Percentiles rank a stretch among this genome's conserved stretches.
Conservation (phyloP, 306 rosid species). For the Corylus avellana region DNA sequence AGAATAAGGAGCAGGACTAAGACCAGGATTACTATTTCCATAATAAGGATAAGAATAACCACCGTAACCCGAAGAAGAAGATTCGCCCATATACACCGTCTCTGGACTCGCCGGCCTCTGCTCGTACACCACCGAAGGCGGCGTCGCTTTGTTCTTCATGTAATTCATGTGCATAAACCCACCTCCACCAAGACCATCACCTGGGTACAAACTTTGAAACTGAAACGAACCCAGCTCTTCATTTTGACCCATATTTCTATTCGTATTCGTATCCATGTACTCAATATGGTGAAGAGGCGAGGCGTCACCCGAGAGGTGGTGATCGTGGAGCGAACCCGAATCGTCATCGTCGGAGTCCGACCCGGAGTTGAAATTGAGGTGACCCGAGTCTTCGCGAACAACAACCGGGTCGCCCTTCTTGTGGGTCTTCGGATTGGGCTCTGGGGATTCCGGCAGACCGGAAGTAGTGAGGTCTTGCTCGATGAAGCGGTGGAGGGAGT, state of each 20-base stretch:
- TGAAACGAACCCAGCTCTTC: slow-evolving; percentile 19
- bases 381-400: slow-evolving; percentile 45
- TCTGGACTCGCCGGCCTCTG: slow-evolving; percentile 52
- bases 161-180: slow-evolving; percentile 55
- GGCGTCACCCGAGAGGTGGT: slow-evolving; percentile 54
- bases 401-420: slow-evolving; percentile 38
- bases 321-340: slow-evolving; percentile 29
- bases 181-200: slow-evolving; percentile 3
- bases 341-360: slow-evolving; percentile 52
- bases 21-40: neutral
- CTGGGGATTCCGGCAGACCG: slow-evolving; percentile 36
- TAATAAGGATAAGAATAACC: neutral
- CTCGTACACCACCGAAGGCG: slow-evolving; percentile 66
- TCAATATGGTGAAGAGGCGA: slow-evolving; percentile 58
- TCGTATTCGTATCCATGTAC: slow-evolving; percentile 21
- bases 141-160: slow-evolving; percentile 62
- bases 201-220: slow-evolving; percentile 12
- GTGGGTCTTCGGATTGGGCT: slow-evolving; percentile 47
- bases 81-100: slow-evolving; percentile 60
- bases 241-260: neutral
- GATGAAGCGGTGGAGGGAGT: slow-evolving; percentile 64
- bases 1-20: slow-evolving; percentile 19
- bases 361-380: slow-evolving; percentile 62
- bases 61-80: slow-evolving; percentile 49
- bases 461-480: slow-evolving; percentile 34